Percentiles rank a stretch among this genome's conserved stretches.
phyloP scores from a whole-genome alignment of 768 basidiomycete genomes.

The Grammothele lineata region DNA sequence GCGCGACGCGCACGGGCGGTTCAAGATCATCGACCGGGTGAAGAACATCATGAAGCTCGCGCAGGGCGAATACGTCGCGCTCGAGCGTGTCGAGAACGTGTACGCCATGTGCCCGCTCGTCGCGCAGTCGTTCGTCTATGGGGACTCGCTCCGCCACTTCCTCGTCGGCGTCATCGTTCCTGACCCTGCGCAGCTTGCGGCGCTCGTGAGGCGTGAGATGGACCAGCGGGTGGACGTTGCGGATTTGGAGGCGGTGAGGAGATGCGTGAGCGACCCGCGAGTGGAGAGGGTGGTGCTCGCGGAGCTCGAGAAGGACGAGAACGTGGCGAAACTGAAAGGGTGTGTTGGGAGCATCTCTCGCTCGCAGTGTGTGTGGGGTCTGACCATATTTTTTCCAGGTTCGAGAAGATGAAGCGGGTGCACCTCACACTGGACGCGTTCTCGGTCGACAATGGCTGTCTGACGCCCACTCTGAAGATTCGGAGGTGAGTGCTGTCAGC shows the following conservation, averaged over 20 bases:
- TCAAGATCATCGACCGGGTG: slow-evolving; percentile 92
- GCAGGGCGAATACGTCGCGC: slow-evolving; percentile 97
- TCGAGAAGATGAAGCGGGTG: slow-evolving; percentile 81
- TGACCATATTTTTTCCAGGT: slow-evolving; percentile 41
- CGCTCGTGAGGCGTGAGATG: slow-evolving; percentile 47
- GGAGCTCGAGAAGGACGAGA: slow-evolving; percentile 54
- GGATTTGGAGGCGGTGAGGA: slow-evolving; percentile 46
- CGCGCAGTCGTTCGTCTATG: slow-evolving; percentile 83
- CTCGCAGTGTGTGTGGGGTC: neutral
- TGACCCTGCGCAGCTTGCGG: slow-evolving; percentile 73
- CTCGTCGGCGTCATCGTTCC: slow-evolving; percentile 81
- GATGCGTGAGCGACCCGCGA: slow-evolving; percentile 54
- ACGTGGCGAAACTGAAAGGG: slow-evolving; percentile 72
- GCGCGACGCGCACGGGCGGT: slow-evolving; percentile 72
- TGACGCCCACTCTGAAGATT: slow-evolving; percentile 92
- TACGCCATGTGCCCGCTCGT: slow-evolving; percentile 69
- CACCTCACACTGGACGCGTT: slow-evolving; percentile 74
- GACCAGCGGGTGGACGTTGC: slow-evolving; percentile 48
- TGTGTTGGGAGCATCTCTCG: slow-evolving; percentile 31
- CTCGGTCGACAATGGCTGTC: slow-evolving; percentile 69
- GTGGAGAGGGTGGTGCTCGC: slow-evolving; percentile 53
- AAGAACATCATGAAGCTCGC: slow-evolving; percentile 99
- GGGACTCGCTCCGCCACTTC: slow-evolving; percentile 82
- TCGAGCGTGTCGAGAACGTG: slow-evolving; percentile 90
- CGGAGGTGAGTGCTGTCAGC: slow-evolving; percentile 41